phyloP scores from a whole-genome alignment of 495 filamentous ascomycete species.

The Aspergillus heteromorphus region DNA sequence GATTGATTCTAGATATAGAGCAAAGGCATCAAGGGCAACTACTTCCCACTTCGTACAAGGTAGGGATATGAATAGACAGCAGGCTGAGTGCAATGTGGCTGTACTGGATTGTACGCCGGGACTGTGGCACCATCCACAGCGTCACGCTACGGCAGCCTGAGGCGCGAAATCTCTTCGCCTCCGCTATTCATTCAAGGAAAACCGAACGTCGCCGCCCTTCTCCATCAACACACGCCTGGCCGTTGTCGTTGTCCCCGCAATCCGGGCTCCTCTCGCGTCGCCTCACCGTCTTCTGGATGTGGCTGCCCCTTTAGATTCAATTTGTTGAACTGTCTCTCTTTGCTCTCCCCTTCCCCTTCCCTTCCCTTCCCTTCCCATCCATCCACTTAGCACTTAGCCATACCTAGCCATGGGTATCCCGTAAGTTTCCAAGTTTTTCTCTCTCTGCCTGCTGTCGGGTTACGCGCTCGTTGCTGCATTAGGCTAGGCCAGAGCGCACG shows the following conservation, averaged over 20 bases:
- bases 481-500: conserved; percentile 17
- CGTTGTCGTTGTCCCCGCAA: conserved; percentile 13
- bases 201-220: conserved; percentile 17
- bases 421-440: conserved; percentile 50
- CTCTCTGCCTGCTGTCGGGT: conserved; percentile 9
- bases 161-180: conserved; percentile 14
- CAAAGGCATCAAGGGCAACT: no score
- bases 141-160: conserved; percentile 9
- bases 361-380: no score
- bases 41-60: no score
- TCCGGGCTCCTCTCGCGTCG: conserved; percentile 12
- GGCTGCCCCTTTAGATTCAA: conserved; percentile 3
- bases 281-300: conserved; percentile 5
- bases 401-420: conserved; percentile 67
- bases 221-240: conserved; percentile 15
- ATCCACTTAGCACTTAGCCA: no score
- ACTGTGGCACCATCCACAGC: conserved; percentile 7
- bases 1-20: no score
- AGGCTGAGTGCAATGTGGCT: no score
- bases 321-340: conserved; percentile 7
- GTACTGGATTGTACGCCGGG: conserved; percentile 11
- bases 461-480: background rate
- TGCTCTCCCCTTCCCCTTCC: conserved; percentile 2
- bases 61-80: no score
- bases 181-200: conserved; percentile 19